Evolutionary conservation across 352 stramenopile genomes (phyloP), one percentile per base, ranked within the genome.

Genomic region (Pythium aristosporum): DNA sequence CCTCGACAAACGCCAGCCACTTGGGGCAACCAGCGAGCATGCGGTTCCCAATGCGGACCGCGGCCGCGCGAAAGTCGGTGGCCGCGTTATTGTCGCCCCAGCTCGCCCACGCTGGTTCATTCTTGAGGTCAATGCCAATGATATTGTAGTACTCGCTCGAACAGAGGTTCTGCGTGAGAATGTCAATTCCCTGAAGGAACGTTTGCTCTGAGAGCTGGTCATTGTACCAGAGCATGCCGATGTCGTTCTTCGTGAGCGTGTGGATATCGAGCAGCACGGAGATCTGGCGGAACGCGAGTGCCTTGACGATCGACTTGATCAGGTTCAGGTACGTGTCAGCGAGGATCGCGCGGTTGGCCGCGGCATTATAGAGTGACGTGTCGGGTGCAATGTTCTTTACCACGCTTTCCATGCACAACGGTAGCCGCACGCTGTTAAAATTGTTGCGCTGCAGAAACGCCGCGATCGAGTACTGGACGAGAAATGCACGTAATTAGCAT

Each of bases 1-100:
- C 84, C 54, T 91, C 74, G 20, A 93, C 82, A 37, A 93, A 93
- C 48, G 68, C 82, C 51, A 93, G 68, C 85, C 85, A 91, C 47
- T 79, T 89, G 10, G 74, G 64, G 47, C 85, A 93, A 0, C 79
- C 72, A 1, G 73, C 30, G 8, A 91, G 79, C 80, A 93, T 91
- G 1, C 79, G 79, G 28, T 90, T 58, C 11, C 71, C 79, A 34
- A 93, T 88, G 13, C 69, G 73, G 23, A 74, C 63, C 0, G 82
- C 69, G 9, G 67, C 79, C 6, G 70, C 68, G 0, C 73, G 68
- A 49, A 91, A 89, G 47, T 91, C 82, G 6, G 61, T 80, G 43
- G 63, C 64, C 0, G 73, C 46, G 55, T 66, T 44, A 28, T 82
- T 30, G 30, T 85, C 73, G 2, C 80, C 79, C 82, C 79, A 92